Evolutionary conservation across 2,329 filamentous ascomycete species (phyloP).

Genomic region (Apiospora arundinis): DNA sequence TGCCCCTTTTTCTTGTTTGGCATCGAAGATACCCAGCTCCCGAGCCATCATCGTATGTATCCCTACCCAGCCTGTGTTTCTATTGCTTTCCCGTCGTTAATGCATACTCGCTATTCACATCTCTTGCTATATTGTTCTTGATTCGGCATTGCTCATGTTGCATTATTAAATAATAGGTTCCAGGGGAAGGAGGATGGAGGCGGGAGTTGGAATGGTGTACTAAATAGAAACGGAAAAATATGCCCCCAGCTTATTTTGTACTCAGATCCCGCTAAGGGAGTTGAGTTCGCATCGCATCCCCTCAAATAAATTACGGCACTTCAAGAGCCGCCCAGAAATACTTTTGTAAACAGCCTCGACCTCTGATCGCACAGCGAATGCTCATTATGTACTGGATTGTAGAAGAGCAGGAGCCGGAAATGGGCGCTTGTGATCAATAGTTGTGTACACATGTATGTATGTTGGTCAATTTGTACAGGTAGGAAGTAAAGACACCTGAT

Average conservation of each 20-base stretch:
- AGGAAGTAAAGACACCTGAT: too few species aligned
- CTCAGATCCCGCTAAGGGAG: not conserved
- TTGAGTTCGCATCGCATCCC: not conserved
- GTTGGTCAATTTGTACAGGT: too few species aligned
- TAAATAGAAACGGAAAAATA: not conserved
- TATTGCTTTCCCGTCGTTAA: not conserved
- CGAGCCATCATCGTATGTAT: slow-evolving; percentile 11
- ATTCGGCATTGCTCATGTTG: not conserved
- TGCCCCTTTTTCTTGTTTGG: not conserved
- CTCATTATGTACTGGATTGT: too few species aligned
- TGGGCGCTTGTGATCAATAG: too few species aligned
- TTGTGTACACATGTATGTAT: too few species aligned
- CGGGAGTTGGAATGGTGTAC: not conserved
- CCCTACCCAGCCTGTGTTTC: not conserved
- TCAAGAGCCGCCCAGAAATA: too few species aligned
- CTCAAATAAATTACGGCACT: not conserved
- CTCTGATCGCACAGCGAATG: too few species aligned
- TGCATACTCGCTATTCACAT: not conserved
- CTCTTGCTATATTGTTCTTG: not conserved
- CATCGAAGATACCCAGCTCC: slow-evolving; percentile 18
- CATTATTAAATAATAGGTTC: slow-evolving; percentile 12
- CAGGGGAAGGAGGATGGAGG: not conserved
- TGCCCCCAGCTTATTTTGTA: not conserved
- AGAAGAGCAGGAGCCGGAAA: too few species aligned
- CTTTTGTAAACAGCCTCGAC: too few species aligned